A percentile compares a stretch with the other conserved stretches of the same genome.
Conservation (phyloP, 352 stramenopile genomes). For the Phytopythium chamaehyphon region DNA sequence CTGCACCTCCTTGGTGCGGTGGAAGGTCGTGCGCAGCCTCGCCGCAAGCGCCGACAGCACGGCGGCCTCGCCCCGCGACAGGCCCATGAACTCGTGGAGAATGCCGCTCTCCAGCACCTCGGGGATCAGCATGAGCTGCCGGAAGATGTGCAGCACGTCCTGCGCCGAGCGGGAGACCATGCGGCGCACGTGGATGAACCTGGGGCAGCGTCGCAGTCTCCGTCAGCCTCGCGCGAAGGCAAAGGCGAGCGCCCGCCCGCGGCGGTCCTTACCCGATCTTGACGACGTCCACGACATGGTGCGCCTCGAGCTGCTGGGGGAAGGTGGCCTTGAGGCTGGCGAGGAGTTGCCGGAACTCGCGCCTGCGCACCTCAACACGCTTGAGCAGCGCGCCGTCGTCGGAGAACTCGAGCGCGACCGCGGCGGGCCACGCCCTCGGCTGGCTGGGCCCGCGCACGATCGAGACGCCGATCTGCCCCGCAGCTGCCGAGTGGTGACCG, state of each 20-base stretch:
- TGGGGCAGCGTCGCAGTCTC: too few species aligned
- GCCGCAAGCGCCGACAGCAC: slow-evolving; percentile 5
- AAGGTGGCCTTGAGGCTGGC: slow-evolving; percentile 10
- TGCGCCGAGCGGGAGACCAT: slow-evolving; percentile 12
- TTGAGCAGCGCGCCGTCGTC: slow-evolving; percentile 11
- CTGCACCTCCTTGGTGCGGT: slow-evolving; percentile 11
- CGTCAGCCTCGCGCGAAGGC: too few species aligned
- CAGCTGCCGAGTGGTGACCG: neutral
- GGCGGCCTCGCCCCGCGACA: slow-evolving; percentile 4
- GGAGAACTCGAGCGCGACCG: slow-evolving; percentile 12
- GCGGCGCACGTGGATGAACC: slow-evolving; percentile 16
- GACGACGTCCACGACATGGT: slow-evolving; percentile 19
- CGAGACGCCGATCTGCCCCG: slow-evolving; percentile 16
- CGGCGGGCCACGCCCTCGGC: neutral
- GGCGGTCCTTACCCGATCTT: slow-evolving; percentile 22
- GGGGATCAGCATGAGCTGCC: slow-evolving; percentile 22
- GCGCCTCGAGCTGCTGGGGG: slow-evolving; percentile 15
- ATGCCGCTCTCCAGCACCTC: slow-evolving; percentile 20
- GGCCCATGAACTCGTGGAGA: slow-evolving; percentile 12
- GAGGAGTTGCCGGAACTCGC: slow-evolving; percentile 15
- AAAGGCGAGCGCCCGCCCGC: too few species aligned
- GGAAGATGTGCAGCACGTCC: slow-evolving; percentile 20
- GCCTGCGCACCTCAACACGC: slow-evolving; percentile 11
- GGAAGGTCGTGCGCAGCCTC: slow-evolving; percentile 9
- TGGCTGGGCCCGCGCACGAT: slow-evolving; percentile 2